These are phyloP conservation scores for Chrysanthemum makinoi DNA, from an alignment of 129 eudicot genomes.

Conservation along the genomic window DNA sequence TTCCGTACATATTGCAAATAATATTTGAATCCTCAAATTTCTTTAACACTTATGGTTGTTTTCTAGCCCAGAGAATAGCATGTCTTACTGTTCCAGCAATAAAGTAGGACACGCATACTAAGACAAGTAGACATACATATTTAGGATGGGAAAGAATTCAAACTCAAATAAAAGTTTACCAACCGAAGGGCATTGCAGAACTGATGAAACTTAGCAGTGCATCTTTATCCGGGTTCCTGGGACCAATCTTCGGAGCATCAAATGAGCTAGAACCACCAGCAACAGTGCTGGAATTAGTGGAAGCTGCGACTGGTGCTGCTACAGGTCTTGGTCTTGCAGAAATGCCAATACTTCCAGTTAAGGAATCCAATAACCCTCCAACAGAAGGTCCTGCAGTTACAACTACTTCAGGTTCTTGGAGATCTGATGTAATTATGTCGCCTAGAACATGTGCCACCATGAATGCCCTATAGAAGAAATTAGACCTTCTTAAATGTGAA, in stretches of 20 bases:
- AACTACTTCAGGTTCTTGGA: constrained; percentile 80
- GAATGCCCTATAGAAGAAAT: constrained; percentile 55
- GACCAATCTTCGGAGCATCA: constrained; percentile 74
- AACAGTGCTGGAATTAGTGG: constrained; percentile 52
- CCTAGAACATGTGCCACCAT: constrained; percentile 88
- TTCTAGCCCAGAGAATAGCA: neutral
- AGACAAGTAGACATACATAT: neutral
- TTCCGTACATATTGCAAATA: neutral
- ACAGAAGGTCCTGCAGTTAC: constrained; percentile 71
- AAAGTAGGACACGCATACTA: neutral
- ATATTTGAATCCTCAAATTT: neutral
- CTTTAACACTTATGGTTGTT: neutral
- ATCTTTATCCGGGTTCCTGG: constrained; percentile 74
- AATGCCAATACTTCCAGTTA: constrained; percentile 97
- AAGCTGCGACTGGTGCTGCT: constrained; percentile 71
- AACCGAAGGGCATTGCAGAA: constrained; percentile 97
- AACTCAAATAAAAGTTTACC: constrained; percentile 35
- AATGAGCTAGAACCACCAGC: constrained; percentile 53
- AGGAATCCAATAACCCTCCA: constrained; percentile 93
- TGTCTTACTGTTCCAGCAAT: neutral
- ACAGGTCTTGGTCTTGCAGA: constrained; percentile 93
- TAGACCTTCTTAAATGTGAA: constrained; percentile 10
- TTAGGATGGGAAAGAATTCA: constrained; percentile 27
- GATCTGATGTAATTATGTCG: constrained; percentile 70
- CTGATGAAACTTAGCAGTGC: constrained; percentile 70